phyloP scores from a whole-genome alignment of 1,284 basidiomycete species.

The Neolentinus lepideus region DNA sequence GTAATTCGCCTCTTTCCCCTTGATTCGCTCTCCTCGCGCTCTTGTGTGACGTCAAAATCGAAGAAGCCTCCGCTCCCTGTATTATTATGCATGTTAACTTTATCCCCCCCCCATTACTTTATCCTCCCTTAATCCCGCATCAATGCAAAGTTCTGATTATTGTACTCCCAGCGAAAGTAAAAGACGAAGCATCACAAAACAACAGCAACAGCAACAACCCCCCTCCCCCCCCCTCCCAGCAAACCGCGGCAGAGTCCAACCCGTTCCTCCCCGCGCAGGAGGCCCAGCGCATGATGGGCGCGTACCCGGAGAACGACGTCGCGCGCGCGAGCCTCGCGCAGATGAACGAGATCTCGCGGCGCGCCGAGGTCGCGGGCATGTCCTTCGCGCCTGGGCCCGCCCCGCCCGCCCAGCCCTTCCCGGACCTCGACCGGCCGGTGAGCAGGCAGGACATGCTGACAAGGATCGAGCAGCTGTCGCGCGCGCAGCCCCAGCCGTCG shows the following conservation, averaged over 20 bases:
- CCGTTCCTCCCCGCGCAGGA: constrained; percentile 56
- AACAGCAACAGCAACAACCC: not conserved
- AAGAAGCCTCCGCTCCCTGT: constrained; percentile 13
- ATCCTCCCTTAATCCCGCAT: no score
- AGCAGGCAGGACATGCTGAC: constrained; percentile 40
- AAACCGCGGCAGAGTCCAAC: constrained; percentile 23
- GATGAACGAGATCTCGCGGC: constrained; percentile 68
- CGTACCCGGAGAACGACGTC: constrained; percentile 46
- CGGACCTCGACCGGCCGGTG: constrained; percentile 18
- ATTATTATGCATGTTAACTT: not conserved
- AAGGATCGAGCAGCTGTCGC: constrained; percentile 42
- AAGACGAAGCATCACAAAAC: constrained; percentile 11
- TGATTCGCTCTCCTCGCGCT: not conserved
- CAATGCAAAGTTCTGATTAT: not conserved
- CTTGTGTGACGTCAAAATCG: constrained; percentile 18
- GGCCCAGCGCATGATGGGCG: constrained; percentile 48
- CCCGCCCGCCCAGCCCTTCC: not conserved
- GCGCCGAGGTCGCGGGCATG: constrained; percentile 39
- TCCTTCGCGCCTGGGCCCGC: constrained; percentile 23
- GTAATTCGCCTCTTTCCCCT: constrained; percentile 2
- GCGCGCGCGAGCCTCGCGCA: constrained; percentile 58
- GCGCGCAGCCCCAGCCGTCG: constrained; percentile 31
- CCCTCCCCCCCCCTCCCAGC: not conserved
- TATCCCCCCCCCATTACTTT: not conserved
- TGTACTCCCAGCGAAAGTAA: constrained; percentile 17